These are phyloP conservation scores for Penicillium cataractarum DNA, from an alignment of 495 filamentous ascomycete species.

Conservation along the genomic window DNA sequence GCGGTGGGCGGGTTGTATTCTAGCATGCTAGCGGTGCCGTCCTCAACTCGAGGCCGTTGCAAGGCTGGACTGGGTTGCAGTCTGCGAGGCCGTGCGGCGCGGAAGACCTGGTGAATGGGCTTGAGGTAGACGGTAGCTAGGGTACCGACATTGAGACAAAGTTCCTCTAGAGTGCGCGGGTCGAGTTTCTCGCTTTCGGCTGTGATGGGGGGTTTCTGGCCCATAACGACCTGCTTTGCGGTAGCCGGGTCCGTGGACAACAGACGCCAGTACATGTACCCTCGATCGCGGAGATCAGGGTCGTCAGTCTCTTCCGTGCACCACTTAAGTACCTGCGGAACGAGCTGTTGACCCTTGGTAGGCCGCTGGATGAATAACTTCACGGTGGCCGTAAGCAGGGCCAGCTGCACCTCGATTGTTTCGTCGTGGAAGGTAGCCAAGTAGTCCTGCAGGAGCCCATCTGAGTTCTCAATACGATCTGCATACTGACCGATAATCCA, in stretches of 20 bases:
- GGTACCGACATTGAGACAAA: constrained; percentile 95
- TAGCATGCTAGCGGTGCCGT: constrained; percentile 42
- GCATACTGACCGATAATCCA: constrained; percentile 99
- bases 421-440: constrained; percentile 92
- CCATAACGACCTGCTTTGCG: constrained; percentile 91
- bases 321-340: constrained; percentile 97
- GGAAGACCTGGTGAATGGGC: constrained; percentile 97
- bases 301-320: constrained; percentile 99
- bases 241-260: constrained; percentile 90
- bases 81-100: constrained; percentile 77
- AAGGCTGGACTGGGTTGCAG: constrained; percentile 82
- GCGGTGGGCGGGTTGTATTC: constrained; percentile 34
- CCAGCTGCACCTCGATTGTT: constrained; percentile 91
- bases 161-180: constrained; percentile 88
- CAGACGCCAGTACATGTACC: constrained; percentile 99
- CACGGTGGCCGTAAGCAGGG: constrained; percentile 92
- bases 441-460: constrained; percentile 93
- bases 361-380: constrained; percentile 98
- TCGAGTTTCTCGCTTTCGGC: constrained; percentile 96
- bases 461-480: constrained; percentile 93
- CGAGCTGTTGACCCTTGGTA: constrained; percentile 90
- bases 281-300: constrained; percentile 91
- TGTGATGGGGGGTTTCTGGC: constrained; percentile 93
- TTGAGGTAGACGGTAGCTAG: constrained; percentile 97
- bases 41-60: constrained; percentile 64